A percentile compares a stretch with the other conserved stretches of the same genome.
Evolutionary conservation across 305 asterid genomes (phyloP).

Genomic region (Plantago coronopus): DNA sequence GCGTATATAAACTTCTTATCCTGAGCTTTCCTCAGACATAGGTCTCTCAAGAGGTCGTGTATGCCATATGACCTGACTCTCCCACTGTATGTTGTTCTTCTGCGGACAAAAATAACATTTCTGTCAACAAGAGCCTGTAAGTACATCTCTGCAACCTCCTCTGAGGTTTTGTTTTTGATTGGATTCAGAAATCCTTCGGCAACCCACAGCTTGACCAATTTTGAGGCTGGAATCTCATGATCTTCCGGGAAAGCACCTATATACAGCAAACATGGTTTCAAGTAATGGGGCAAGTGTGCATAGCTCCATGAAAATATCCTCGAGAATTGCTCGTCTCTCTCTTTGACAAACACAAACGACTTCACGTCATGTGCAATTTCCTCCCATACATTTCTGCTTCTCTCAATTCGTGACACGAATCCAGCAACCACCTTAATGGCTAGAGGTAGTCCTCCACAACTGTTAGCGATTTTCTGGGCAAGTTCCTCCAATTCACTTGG

Average conservation of each 20-base stretch:
- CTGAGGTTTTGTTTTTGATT: background rate
- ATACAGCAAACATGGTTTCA: background rate
- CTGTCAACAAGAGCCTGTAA: constrained; percentile 15
- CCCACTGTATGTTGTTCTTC: background rate
- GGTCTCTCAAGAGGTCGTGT: constrained; percentile 27
- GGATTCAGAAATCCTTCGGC: background rate
- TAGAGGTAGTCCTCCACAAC: constrained; percentile 33
- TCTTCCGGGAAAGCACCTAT: constrained; percentile 3
- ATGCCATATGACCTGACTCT: constrained; percentile 1
- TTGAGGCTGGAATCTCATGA: background rate
- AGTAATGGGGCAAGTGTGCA: too few species aligned
- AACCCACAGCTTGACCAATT: background rate
- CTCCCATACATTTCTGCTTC: too few species aligned
- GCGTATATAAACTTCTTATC: constrained; percentile 11
- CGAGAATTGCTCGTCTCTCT: too few species aligned
- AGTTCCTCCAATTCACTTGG: constrained; percentile 12
- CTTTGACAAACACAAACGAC: too few species aligned
- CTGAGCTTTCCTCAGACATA: constrained; percentile 19
- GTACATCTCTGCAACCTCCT: constrained; percentile 5
- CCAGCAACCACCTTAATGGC: too few species aligned
- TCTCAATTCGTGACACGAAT: too few species aligned
- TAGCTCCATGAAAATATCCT: too few species aligned
- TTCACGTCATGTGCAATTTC: too few species aligned
- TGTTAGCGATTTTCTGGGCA: constrained; percentile 9
- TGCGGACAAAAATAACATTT: constrained; percentile 3